Evolutionary conservation across 139 green algal genomes (phyloP), one percentile per base, ranked within the genome.

Genomic region (Coccomyxa sp.): DNA sequence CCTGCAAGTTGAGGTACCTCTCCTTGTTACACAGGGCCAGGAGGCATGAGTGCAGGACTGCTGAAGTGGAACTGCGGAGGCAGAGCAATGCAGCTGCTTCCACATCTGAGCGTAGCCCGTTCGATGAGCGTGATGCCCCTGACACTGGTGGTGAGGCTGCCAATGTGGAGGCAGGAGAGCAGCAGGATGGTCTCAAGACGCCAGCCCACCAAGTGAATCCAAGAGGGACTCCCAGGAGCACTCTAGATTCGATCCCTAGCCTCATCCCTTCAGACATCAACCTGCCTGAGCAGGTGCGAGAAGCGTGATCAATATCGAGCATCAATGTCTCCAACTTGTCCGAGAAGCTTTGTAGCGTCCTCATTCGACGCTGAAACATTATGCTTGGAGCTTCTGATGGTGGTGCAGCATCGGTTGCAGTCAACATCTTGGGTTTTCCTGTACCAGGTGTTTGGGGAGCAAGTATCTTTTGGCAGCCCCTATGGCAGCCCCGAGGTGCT

Each of bases 401-500:
- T 4, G 63, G 63, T 28, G 63, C 16, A 16, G 60, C 21, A 25
- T 71, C 1, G 18, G 18, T 71, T 15, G 63, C 63, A 71, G 4
- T 25, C 1, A 71, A 9, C 21, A 25, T 9, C 4, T 25, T 71
- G 7, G 18, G 63, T 28, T 9, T 3, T 25, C 18, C 63, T 71
- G 63, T 71, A 25, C 27, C n/a, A 84, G 38, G 67, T 63, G 25
- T 84, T 84, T 60, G 81, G 81, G 27, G 67, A 63, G n/a, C 81
- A 84, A 63, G 51, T 80, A 31, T 68, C 68, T n/a, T 31, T 76
- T n/a, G 81, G 78, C 58, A 81, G 81, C 57, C 32, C 32, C 13
- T 84, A 58, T 76, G 82, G 82, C 16, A 66, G 82, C 57, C 83
- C 79, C 21, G 68, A 77, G 14, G 79, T 87, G 13, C 67, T 90